Base-by-base conservation (phyloP, 306 rosid species). In the Vachellia collinsii region DNA sequence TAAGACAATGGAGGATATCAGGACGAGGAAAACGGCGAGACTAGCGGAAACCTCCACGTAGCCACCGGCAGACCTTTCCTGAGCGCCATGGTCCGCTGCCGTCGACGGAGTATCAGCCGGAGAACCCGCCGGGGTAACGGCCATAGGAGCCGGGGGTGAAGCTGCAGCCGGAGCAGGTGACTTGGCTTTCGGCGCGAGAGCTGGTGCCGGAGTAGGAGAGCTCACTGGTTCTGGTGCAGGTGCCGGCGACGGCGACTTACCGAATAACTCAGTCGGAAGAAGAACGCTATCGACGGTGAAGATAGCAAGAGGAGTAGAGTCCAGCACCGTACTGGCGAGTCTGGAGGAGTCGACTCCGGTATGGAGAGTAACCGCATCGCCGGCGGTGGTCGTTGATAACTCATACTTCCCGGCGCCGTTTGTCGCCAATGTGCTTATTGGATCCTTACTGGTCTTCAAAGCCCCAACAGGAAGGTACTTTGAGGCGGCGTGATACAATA, bases 381-480 rank as follows among this genome's bases (percentile, higher is more conserved):
- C 99, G 59, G 87, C 85, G 2, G 67, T 43, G 5, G 96, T 70
- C 6, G 83, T 85, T 0, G 92, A 82, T 11, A 91, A 48, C 6
- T 88, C 92, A 86, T 53, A 95, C 67, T 93, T 95, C 0, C 91
- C 97, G 80, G 96, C 99, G 7, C 90, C 96, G 86, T 84, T 92
- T 0, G 96, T 81, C 1, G 96, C 99, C 38, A 95, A 69, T 0
- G 98, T 95, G 8, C 36, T 62, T 41, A 95, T 85, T 11, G 98
- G 81, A 12, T 70, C 84, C 20, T 84, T 91, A 0, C 84, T 42
- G n/a, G 93, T 86, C 82, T 93, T 95, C 79, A 95, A 62, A 0
- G 99, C 39, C 0, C 99, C 99, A 6, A 80, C 79, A 0, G 99
- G 98, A 39, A 91, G 79, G 83, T 95, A 95, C 37, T 61, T 80